Evolutionary conservation across 441 rosid species (phyloP).

Genomic region (Croton setiger): DNA sequence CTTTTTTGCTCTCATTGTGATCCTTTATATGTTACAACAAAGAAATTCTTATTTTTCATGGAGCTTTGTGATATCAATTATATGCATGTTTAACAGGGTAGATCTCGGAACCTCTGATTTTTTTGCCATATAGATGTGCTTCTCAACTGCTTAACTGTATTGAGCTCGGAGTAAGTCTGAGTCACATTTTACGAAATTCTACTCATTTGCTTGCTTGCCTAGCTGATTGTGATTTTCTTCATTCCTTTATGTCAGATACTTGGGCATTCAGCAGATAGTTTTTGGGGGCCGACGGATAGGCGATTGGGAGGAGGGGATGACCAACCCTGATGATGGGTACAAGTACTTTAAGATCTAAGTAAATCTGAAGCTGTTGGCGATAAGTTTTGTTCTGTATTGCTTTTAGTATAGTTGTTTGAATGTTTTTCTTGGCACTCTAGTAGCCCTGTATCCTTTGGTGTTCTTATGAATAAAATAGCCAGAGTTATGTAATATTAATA

Average conservation of each 20-base stretch:
- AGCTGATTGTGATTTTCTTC: neutral
- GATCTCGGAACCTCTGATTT: conserved; percentile 89
- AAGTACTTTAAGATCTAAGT: conserved; percentile 66
- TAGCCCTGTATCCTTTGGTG: too few species aligned
- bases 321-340: conserved; percentile 65
- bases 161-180: conserved; percentile 85
- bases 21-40: too few species aligned
- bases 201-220: neutral
- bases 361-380: neutral
- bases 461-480: too few species aligned
- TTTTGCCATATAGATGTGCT: conserved; percentile 78
- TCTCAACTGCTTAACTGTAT: conserved; percentile 81
- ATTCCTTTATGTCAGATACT: conserved; percentile 43
- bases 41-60: too few species aligned
- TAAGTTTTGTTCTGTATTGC: neutral
- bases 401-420: too few species aligned
- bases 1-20: too few species aligned
- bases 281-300: conserved; percentile 78
- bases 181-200: neutral
- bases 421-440: too few species aligned
- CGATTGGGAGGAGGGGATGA: conserved; percentile 98
- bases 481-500: too few species aligned
- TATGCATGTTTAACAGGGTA: conserved; percentile 51
- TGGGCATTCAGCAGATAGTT: conserved; percentile 82
- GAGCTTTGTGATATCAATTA: neutral